A percentile compares a stretch with the other conserved stretches of the same genome.
Evolutionary conservation across 345 rosid species (phyloP).

Genomic region (Syzygium oleosum): DNA sequence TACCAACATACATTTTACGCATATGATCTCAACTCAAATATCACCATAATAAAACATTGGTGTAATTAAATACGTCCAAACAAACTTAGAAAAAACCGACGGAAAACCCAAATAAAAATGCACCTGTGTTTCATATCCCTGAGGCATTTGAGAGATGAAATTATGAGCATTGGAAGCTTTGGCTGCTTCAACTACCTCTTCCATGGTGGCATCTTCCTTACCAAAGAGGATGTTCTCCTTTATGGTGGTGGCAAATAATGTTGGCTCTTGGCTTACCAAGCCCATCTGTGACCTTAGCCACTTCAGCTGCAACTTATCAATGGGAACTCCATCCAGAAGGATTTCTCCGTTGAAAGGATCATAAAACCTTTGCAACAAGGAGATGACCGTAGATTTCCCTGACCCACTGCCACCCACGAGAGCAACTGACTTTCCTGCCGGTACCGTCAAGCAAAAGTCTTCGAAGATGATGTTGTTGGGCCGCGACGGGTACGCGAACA

Average conservation of each 20-base stretch:
- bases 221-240: slow-evolving; percentile 38
- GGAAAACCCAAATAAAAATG: not conserved
- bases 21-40: not conserved
- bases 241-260: slow-evolving; percentile 25
- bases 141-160: slow-evolving; percentile 24
- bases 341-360: slow-evolving; percentile 1
- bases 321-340: slow-evolving; percentile 4
- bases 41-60: not conserved
- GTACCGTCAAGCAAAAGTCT: slow-evolving; percentile 4
- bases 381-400: slow-evolving; percentile 11
- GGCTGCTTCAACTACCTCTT: slow-evolving; percentile 19
- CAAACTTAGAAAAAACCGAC: not conserved
- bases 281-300: slow-evolving; percentile 23
- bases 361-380: slow-evolving; percentile 8
- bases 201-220: slow-evolving; percentile 26
- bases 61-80: not conserved
- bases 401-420: slow-evolving; percentile 9
- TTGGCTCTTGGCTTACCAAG: slow-evolving; percentile 39
- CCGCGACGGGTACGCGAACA: slow-evolving; percentile 2
- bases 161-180: slow-evolving; percentile 30
- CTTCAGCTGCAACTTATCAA: slow-evolving; percentile 3
- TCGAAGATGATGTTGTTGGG: not conserved
- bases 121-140: slow-evolving; percentile 30
- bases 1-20: not conserved
- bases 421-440: slow-evolving; percentile 1